Evolutionary conservation across 1,284 basidiomycete species (phyloP), one percentile per base, ranked within the genome.

Genomic region (Ustilago curta): DNA sequence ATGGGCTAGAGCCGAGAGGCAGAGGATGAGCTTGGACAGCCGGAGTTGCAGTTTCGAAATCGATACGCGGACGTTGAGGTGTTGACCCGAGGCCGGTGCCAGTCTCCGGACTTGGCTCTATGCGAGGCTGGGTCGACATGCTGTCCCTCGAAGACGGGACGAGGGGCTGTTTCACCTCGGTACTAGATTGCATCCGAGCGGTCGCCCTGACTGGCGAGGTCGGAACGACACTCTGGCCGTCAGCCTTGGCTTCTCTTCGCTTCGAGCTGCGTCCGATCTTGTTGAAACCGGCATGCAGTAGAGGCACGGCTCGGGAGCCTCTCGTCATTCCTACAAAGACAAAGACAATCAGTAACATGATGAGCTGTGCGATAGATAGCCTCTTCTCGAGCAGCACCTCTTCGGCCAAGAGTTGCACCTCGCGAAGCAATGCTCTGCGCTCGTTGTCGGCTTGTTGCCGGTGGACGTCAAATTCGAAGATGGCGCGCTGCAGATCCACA

Each of bases 371-470:
- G 39, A 95, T 90, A 3, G 93, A 90, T 0, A 95, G 88, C 2
- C 92, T 89, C 80, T 94, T 93, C 85, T 95, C 93, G 40, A 94
- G 87, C 0, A 90, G 86, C 42, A 95, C 90, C 88, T 95, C 93
- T 54, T 91, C 90, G 0, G 91, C 88, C 9, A 95, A 88, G 71
- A 89, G 87, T 61, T 91, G 90, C 3, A 95, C 88, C 49, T 90
- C 88, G 2, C 88, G 86, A 19, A 91, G 84, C 2, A 95, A 86
- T 56, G 91, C 90, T 2, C 87, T 85, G 68, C 92, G 89, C 73
- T 94, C 92, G 23, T 88, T 86, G 70, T 94, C 91, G 65, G 92
- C 84, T 52, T 90, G 88, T 49, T 87, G 85, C 9, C 90, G 87
- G 75, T 92, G 90, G 61, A 88, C 88, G 73, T 93, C 91, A 86